Evolutionary conservation across 176 grass and related monocot genomes (phyloP), one percentile per base, ranked within the genome.

Genomic region (Eragrostis curvula): DNA sequence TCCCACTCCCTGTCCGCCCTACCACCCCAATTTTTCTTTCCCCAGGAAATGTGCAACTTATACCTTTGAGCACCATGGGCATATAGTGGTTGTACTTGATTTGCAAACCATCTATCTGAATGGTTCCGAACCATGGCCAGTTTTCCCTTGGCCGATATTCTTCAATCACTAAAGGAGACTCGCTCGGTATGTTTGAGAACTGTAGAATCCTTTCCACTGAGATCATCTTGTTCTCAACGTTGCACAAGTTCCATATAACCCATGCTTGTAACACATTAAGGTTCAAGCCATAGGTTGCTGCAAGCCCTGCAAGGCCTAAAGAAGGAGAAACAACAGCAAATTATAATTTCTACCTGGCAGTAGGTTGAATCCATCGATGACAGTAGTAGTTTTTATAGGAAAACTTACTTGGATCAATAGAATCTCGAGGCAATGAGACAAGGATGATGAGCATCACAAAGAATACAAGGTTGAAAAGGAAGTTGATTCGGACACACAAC

Each of bases 191-290:
- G 64, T 66, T 85, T 32, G 90, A 91, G 70, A 92, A 92, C 63
- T 98, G 95, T n/a, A 98, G 71, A 78, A 95, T 95, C 81, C 95
- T 94, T 84, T 98, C 95, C 66, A 98, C 95, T 10, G 88, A 95
- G 45, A 98, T 98, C 84, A 98, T 98, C 66, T 94, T 98, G 67
- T 98, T 98, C 81, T 98, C 95, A 59, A 98, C 92, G 63, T 94
- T 73, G 46, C 95, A 98, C 25, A 98, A 67, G 66, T 94, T 92
- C 95, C 95, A 98, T 87, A 98, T 87, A 14, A 98, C 92, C 92
- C 92, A 98, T 70, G 92, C 88, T 66, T 98, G 95, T 70, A 98
- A 56, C 27, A 94, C 92, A 84, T 95, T 98, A 74, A 98, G 76
- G 73, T 88, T 98, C 29, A 98, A 77, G 52, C 90, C 95, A 41